Evolutionary conservation across 2,329 filamentous ascomycete species (phyloP).

Genomic region (Ceratocystis smalleyi): DNA sequence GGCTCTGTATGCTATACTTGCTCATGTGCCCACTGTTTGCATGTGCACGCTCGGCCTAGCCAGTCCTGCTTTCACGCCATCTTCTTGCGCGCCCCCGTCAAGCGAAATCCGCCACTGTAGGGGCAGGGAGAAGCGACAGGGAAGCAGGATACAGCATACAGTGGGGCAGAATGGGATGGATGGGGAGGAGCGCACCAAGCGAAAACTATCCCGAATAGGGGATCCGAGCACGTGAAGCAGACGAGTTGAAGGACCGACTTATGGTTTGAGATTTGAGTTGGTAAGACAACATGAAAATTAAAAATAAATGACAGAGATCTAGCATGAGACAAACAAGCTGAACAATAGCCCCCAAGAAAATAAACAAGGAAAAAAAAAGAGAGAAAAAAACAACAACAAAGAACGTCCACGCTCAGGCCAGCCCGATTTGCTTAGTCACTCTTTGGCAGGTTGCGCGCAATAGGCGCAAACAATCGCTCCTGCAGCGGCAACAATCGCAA

Average conservation of each 20-base stretch:
- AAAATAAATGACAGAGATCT: not conserved
- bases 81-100: not conserved
- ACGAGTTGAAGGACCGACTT: not conserved
- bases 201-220: not conserved
- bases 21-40: not conserved
- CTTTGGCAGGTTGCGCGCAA: conserved; percentile 13
- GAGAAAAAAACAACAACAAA: not conserved
- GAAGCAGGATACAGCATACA: not conserved
- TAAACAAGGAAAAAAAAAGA: not conserved
- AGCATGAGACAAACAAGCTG: not conserved
- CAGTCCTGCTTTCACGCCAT: not conserved
- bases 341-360: not conserved
- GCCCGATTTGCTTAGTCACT: conserved; percentile 5
- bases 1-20: not conserved
- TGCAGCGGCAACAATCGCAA: conserved; percentile 22
- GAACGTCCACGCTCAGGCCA: not conserved
- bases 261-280: not conserved
- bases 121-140: not conserved
- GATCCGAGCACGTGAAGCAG: not conserved
- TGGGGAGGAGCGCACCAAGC: not conserved
- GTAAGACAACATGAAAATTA: too few species aligned
- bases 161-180: not conserved
- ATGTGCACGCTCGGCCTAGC: too few species aligned
- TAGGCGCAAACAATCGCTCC: conserved; percentile 20
- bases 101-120: conserved; percentile 1